Conservation (phyloP, 805 yeast species). For the Lipomyces yamanashiensis region DNA sequence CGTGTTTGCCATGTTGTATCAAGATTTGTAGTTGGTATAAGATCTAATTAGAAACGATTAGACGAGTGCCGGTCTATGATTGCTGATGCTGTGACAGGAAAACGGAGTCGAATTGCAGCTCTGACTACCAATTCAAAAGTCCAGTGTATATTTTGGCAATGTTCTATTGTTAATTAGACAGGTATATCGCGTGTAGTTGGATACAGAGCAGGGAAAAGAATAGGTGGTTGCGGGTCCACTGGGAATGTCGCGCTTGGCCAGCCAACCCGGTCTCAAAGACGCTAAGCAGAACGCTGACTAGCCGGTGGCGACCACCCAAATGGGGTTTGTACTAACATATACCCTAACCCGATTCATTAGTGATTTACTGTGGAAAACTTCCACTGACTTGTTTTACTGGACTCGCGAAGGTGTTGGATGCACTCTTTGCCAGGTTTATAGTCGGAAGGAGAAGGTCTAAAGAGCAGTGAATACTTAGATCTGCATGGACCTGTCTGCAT, state of each 20-base stretch:
- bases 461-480: neutral
- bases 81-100: too few species aligned
- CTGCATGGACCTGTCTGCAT: neutral
- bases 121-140: too few species aligned
- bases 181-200: neutral
- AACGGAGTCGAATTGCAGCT: too few species aligned
- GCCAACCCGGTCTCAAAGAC: neutral
- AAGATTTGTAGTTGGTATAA: neutral
- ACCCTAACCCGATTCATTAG: conserved; percentile 12
- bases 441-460: too few species aligned
- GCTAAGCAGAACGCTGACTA: neutral
- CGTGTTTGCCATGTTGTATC: conserved; percentile 5
- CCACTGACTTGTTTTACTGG: too few species aligned
- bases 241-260: conserved; percentile 1
- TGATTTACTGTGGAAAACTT: neutral
- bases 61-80: too few species aligned
- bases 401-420: too few species aligned
- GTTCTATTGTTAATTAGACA: neutral
- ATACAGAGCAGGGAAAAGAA: neutral
- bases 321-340: conserved; percentile 3
- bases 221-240: neutral
- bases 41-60: neutral
- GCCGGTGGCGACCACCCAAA: neutral
- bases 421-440: too few species aligned
- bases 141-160: neutral